phyloP scores from a whole-genome alignment of 352 stramenopile genomes.

The Pythium chondricola region DNA sequence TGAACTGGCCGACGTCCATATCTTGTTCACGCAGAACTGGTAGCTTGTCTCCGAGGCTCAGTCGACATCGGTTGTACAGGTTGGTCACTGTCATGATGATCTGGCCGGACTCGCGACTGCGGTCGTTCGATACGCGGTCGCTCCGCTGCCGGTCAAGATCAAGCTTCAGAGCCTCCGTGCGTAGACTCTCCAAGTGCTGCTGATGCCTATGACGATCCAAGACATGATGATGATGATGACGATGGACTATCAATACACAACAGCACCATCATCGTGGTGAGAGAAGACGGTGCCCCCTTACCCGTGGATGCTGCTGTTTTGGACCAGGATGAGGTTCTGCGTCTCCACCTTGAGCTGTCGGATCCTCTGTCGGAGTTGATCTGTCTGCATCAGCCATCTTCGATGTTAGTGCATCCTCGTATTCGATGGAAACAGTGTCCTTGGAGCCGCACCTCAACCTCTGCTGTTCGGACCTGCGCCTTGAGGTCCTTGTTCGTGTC shows the following conservation, averaged over 20 bases:
- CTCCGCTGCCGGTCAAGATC: slow-evolving; percentile 76
- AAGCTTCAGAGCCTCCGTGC: slow-evolving; percentile 68
- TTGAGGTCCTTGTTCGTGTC: slow-evolving; percentile 86
- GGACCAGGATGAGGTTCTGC: slow-evolving; percentile 77
- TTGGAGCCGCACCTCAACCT: slow-evolving; percentile 37
- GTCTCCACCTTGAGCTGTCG: slow-evolving; percentile 74
- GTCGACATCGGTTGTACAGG: slow-evolving; percentile 79
- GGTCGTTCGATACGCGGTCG: slow-evolving; percentile 74
- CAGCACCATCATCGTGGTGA: too few species aligned
- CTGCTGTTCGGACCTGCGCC: slow-evolving; percentile 53
- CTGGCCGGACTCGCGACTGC: slow-evolving; percentile 81
- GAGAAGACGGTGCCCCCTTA: too few species aligned
- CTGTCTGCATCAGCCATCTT: slow-evolving; percentile 27
- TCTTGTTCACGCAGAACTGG: slow-evolving; percentile 64
- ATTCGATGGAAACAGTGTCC: background rate
- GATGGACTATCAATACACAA: too few species aligned
- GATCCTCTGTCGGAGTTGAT: slow-evolving; percentile 71
- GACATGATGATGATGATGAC: too few species aligned
- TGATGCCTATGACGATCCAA: slow-evolving; percentile 28
- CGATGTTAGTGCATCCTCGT: background rate
- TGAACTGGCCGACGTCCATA: slow-evolving; percentile 68
- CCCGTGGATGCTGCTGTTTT: slow-evolving; percentile 81
- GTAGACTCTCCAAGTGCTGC: slow-evolving; percentile 76
- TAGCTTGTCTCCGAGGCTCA: slow-evolving; percentile 72
- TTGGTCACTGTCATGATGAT: slow-evolving; percentile 91